phyloP scores from a whole-genome alignment of 1,139 yeast species.

The Hansenula anomala region DNA sequence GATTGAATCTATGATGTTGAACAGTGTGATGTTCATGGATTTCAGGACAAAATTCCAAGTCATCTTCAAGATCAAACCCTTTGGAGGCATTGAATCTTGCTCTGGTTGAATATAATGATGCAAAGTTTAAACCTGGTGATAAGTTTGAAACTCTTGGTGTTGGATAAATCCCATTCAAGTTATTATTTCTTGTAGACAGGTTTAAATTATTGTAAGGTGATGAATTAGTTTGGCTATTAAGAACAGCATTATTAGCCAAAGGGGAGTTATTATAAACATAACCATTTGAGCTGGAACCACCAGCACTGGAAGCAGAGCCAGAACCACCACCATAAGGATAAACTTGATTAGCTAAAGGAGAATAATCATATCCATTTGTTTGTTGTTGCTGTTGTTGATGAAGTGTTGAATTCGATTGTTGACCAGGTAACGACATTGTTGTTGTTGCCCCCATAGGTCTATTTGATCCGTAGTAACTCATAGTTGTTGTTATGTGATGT shows the following conservation, averaged over 20 bases:
- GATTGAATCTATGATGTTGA: constrained; percentile 42
- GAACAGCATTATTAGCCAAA: constrained; percentile 8
- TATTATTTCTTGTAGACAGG: constrained; percentile 12
- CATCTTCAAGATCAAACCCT: constrained; percentile 62
- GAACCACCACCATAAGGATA: constrained; percentile 6
- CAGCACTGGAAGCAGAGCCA: not conserved
- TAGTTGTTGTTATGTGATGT: not conserved
- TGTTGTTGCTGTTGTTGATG: not conserved
- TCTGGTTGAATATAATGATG: constrained; percentile 20
- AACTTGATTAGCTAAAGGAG: constrained; percentile 3
- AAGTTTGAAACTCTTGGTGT: constrained; percentile 1
- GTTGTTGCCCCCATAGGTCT: not conserved
- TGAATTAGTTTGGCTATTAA: constrained; percentile 8
- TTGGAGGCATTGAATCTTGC: constrained; percentile 35
- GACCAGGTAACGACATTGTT: constrained; percentile 2
- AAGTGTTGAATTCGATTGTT: not conserved
- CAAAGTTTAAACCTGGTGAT: constrained; percentile 20
- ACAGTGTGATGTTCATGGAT: constrained; percentile 24
- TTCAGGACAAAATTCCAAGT: constrained; percentile 63
- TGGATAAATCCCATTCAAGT: not conserved
- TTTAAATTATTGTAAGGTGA: constrained; percentile 18
- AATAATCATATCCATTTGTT: constrained; percentile 1
- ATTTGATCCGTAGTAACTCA: not conserved
- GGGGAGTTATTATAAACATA: constrained; percentile 13
- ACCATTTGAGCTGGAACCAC: constrained; percentile 1